phyloP scores from a whole-genome alignment of 2,329 filamentous ascomycete genomes.

The Beauveria bassiana region DNA sequence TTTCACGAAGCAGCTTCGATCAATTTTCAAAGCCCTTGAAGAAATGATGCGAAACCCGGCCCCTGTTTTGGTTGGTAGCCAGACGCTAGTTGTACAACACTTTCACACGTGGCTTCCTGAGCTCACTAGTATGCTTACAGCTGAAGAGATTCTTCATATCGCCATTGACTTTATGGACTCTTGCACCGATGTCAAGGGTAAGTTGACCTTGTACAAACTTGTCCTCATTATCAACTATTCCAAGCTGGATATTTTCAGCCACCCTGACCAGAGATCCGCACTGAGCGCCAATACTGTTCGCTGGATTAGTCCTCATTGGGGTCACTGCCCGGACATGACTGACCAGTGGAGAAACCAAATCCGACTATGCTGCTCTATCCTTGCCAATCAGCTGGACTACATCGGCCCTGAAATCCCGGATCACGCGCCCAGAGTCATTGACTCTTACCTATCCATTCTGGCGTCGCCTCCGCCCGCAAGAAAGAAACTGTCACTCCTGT shows the following conservation, averaged over 20 bases:
- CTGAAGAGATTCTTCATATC: constrained; percentile 82
- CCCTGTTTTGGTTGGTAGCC: constrained; percentile 82
- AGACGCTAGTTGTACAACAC: constrained; percentile 90
- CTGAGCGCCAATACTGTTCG: constrained; percentile 74
- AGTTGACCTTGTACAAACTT: constrained; percentile 85
- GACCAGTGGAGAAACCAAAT: constrained; percentile 91
- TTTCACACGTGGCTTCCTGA: constrained; percentile 98
- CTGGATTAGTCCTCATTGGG: constrained; percentile 95
- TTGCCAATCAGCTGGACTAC: constrained; percentile 75
- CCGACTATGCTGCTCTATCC: constrained; percentile 83
- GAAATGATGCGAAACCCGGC: constrained; percentile 81
- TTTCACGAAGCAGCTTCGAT: constrained; percentile 77
- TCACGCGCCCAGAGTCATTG: constrained; percentile 83
- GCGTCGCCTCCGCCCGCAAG: constrained; percentile 45
- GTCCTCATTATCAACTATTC: constrained; percentile 90
- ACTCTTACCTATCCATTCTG: constrained; percentile 77
- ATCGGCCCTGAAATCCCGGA: constrained; percentile 76
- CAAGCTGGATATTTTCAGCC: constrained; percentile 70
- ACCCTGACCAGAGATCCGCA: constrained; percentile 65
- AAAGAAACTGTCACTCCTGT: constrained; percentile 73
- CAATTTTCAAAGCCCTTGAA: constrained; percentile 85
- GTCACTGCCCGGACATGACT: constrained; percentile 61
- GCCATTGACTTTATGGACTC: constrained; percentile 92
- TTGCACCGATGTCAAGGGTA: constrained; percentile 78
- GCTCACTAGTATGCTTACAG: constrained; percentile 64